Conservation (phyloP, 2,329 filamentous ascomycete species). For the Claviceps sp. region DNA sequence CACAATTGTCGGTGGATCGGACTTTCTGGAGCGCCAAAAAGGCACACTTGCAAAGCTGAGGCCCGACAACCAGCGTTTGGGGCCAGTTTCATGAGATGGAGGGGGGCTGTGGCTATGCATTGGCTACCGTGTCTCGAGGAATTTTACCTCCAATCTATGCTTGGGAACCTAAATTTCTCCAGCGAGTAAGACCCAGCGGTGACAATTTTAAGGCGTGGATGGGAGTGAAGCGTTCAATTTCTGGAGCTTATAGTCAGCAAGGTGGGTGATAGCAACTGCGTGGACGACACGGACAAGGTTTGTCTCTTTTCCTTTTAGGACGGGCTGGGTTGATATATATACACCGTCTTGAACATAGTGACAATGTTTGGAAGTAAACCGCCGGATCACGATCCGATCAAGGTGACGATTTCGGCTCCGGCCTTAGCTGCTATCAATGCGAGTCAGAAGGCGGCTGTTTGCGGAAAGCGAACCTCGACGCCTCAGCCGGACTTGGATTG, state of each 20-base stretch:
- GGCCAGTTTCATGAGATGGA: background rate
- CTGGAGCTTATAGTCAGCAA: background rate
- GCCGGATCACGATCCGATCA: background rate
- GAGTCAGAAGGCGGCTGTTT: background rate
- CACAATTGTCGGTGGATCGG: constrained; percentile 1
- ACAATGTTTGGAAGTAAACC: no score
- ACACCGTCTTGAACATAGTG: background rate
- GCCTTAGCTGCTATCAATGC: background rate
- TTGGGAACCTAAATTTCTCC: background rate
- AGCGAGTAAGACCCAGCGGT: background rate
- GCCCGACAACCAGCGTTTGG: background rate
- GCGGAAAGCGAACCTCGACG: background rate
- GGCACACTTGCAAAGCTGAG: background rate
- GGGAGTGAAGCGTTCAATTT: background rate
- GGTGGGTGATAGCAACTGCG: background rate
- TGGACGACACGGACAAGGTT: background rate
- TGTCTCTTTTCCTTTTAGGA: background rate
- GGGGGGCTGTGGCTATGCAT: background rate
- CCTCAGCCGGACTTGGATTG: background rate
- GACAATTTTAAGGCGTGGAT: background rate
- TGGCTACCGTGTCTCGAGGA: background rate
- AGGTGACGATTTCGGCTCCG: background rate
- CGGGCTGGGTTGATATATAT: background rate
- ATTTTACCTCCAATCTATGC: background rate
- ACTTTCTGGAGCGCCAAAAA: background rate